Evolutionary conservation across 192 early-diverging fungal genomes (phyloP).

Genomic region (Mortierella hygrophila): DNA sequence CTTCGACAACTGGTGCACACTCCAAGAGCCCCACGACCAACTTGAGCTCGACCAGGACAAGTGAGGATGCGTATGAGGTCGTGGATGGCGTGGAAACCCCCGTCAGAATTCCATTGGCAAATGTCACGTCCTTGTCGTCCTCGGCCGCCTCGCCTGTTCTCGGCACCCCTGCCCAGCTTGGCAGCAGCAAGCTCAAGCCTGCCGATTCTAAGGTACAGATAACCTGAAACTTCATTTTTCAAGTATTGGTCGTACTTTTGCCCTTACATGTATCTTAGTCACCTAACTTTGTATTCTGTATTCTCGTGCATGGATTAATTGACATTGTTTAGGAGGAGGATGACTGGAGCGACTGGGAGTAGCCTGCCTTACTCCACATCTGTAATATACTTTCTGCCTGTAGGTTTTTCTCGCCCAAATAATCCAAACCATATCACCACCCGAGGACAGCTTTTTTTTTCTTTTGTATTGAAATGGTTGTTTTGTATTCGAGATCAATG

Average conservation of each 20-base stretch:
- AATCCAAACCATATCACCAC: background rate
- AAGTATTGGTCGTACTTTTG: too few species aligned
- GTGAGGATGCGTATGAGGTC: constrained; percentile 42
- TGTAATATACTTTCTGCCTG: background rate
- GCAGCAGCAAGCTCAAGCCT: constrained; percentile 21
- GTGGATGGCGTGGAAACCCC: constrained; percentile 33
- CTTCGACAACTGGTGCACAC: constrained; percentile 4
- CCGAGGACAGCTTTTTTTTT: too few species aligned
- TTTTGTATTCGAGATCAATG: too few species aligned
- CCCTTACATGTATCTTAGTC: too few species aligned
- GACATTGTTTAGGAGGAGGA: constrained; percentile 39
- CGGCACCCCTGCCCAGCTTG: constrained; percentile 18
- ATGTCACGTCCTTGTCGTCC: constrained; percentile 27
- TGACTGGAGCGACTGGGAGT: constrained; percentile 57
- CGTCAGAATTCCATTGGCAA: constrained; percentile 14
- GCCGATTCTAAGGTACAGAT: constrained; percentile 21
- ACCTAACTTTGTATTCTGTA: too few species aligned
- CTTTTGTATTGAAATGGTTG: too few species aligned
- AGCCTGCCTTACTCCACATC: background rate
- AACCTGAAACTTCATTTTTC: background rate
- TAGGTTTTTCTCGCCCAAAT: background rate
- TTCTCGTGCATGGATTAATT: background rate
- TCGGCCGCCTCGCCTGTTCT: constrained; percentile 27
- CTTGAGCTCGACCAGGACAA: constrained; percentile 47
- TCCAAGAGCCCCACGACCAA: constrained; percentile 39